Conservation (phyloP, 345 rosid species). For the Melastoma malabathricum region DNA sequence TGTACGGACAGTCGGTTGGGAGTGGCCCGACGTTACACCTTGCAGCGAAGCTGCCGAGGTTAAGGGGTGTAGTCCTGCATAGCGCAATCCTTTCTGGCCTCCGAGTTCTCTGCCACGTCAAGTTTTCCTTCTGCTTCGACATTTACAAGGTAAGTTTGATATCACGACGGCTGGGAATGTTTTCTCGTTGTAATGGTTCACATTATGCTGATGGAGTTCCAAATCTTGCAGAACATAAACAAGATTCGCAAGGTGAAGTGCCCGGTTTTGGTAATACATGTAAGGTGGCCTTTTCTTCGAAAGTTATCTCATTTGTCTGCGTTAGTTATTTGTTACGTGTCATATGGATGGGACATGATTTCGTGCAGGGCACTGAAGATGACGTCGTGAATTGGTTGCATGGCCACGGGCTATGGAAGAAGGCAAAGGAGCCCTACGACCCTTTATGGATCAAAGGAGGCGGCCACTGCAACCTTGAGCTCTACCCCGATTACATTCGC, state of each 20-base stretch:
- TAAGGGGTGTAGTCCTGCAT: slow-evolving; percentile 94
- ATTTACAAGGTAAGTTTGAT: slow-evolving; percentile 49
- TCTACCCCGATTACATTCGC: slow-evolving; percentile 81
- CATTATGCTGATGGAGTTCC: not conserved
- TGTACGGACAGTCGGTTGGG: slow-evolving; percentile 97
- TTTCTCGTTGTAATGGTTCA: not conserved
- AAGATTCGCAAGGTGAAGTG: slow-evolving; percentile 81
- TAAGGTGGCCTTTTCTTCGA: slow-evolving; percentile 18
- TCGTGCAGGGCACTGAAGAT: slow-evolving; percentile 80
- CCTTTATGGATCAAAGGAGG: slow-evolving; percentile 99
- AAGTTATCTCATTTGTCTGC: not conserved
- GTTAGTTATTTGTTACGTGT: not conserved
- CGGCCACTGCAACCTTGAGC: slow-evolving; percentile 95
- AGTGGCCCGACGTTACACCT: slow-evolving; percentile 94
- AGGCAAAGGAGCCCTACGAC: slow-evolving; percentile 81
- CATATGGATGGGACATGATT: not conserved
- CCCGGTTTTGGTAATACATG: slow-evolving; percentile 93
- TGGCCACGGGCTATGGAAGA: slow-evolving; percentile 82
- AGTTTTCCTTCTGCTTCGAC: slow-evolving; percentile 74
- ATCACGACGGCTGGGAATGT: too few relatives aligned
- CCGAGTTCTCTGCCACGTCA: slow-evolving; percentile 95
- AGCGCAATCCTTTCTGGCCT: slow-evolving; percentile 99
- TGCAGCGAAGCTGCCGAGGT: slow-evolving; percentile 90
- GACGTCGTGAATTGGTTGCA: slow-evolving; percentile 97
- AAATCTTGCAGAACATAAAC: slow-evolving; percentile 50